Evolutionary conservation across 2,329 filamentous ascomycete genomes (phyloP).

Genomic region (Trichoderma pleuroti): DNA sequence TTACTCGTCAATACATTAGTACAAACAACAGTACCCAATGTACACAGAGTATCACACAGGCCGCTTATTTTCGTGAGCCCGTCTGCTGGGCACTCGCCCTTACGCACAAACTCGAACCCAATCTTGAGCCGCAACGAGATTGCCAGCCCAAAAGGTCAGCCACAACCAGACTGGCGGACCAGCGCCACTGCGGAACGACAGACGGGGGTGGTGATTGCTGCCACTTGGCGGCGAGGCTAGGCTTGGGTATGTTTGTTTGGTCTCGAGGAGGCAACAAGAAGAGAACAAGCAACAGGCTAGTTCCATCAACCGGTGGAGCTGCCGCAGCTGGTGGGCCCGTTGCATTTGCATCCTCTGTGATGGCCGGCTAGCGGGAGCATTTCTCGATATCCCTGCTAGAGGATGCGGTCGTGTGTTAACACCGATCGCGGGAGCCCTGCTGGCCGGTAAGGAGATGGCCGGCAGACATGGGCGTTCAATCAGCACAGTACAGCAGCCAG

Average conservation of each 20-base stretch:
- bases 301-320: constrained; percentile 3
- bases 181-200: not conserved
- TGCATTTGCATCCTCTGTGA: not conserved
- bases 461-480: not conserved
- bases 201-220: not conserved
- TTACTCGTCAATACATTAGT: no score
- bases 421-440: constrained; percentile 8
- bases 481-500: not conserved
- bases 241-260: no score
- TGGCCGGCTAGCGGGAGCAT: not conserved
- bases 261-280: not conserved
- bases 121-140: not conserved
- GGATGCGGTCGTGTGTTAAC: constrained; percentile 11
- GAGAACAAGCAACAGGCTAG: constrained; percentile 16
- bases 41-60: not conserved
- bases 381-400: constrained; percentile 8
- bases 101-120: not conserved
- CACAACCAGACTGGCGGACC: constrained; percentile 11
- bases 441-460: constrained; percentile 9
- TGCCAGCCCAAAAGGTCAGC: constrained; percentile 1
- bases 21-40: not conserved
- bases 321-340: not conserved
- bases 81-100: not conserved
- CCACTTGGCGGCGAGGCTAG: no score
- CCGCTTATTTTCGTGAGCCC: not conserved